Conservation (phyloP, 169 alveolate genomes). For the Cryptosporidium andersoni region DNA sequence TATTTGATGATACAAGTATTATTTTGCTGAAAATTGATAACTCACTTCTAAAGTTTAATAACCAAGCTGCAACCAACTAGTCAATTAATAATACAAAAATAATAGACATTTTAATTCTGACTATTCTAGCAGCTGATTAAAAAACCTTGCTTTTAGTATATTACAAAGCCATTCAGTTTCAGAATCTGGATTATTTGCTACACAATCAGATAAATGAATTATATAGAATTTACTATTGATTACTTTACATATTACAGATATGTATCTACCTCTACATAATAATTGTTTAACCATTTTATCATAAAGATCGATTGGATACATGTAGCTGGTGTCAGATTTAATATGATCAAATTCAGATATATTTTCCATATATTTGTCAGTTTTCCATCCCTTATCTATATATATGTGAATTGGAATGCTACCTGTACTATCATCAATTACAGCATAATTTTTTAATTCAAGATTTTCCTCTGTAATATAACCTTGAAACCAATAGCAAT, state of each 20-base stretch:
- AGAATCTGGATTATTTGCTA: neutral
- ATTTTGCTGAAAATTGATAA: slow-evolving; percentile 23
- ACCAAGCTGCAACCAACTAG: neutral
- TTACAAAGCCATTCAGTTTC: slow-evolving; percentile 45
- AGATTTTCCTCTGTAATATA: slow-evolving; percentile 6
- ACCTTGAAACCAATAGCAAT: slow-evolving; percentile 63
- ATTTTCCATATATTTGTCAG: too few species aligned
- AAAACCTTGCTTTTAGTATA: slow-evolving; percentile 5
- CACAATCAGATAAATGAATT: slow-evolving; percentile 58
- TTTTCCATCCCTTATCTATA: too few species aligned
- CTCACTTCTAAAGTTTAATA: neutral
- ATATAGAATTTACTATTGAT: slow-evolving; percentile 1
- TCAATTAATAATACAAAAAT: neutral
- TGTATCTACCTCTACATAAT: slow-evolving; percentile 25
- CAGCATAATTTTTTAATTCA: neutral
- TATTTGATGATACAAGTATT: slow-evolving; percentile 60
- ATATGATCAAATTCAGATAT: too few species aligned
- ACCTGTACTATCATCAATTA: slow-evolving; percentile 53
- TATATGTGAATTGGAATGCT: slow-evolving; percentile 5
- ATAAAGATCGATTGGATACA: neutral
- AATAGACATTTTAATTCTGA: neutral
- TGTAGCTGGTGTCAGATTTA: too few species aligned
- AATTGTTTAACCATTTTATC: slow-evolving; percentile 9
- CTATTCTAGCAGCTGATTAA: neutral
- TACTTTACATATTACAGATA: slow-evolving; percentile 29